Evolutionary conservation across 441 rosid species (phyloP), one percentile per base, ranked within the genome.

Genomic region (Macaranga tanarius): DNA sequence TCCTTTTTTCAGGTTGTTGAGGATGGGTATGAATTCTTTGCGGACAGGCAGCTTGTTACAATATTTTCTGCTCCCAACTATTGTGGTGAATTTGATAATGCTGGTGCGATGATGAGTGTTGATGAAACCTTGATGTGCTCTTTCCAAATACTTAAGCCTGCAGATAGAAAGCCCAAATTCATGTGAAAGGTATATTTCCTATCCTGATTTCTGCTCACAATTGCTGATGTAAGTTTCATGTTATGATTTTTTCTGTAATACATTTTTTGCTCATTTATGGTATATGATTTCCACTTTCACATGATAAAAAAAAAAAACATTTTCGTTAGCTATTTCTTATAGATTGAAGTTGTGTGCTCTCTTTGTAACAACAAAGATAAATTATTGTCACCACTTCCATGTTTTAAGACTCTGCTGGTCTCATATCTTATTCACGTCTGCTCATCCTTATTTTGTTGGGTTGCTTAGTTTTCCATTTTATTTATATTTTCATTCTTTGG

Each of bases 11-110:
- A 94, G 97, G 98, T 94, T 12, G 98, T 94, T 68, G 98, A 94
- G 84, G 98, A 94, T 78, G 98, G 98, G 11, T 94, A 94, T 71
- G 98, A 94, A 81, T 94, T 94, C 86, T 92, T 94, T 75, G 98
- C 97, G 10, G 93, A 90, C 45, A 86, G 97, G 75, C 92, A 90
- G 69, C 98, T 92, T 22, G 98, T 94, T 65, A 92, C 97, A 7
- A 87, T 92, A 82, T 92, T 94, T 79, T 92, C 97, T 16, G 98
- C 97, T 68, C 96, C 98, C 4, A 93, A 92, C 83, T 92, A 93
- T 81, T 94, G 98, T 47, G 98, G 98, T 34, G 98, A 94, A 77
- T 94, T 94, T 80, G 93, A 94, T 82, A 94, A 94, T 84, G 96
- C 97, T 9, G 98, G 98, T 73, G 95, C 98, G 7, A 86, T 92